Base-by-base conservation (phyloP, 2,329 filamentous ascomycete species). In the Colletotrichum shisoi region DNA sequence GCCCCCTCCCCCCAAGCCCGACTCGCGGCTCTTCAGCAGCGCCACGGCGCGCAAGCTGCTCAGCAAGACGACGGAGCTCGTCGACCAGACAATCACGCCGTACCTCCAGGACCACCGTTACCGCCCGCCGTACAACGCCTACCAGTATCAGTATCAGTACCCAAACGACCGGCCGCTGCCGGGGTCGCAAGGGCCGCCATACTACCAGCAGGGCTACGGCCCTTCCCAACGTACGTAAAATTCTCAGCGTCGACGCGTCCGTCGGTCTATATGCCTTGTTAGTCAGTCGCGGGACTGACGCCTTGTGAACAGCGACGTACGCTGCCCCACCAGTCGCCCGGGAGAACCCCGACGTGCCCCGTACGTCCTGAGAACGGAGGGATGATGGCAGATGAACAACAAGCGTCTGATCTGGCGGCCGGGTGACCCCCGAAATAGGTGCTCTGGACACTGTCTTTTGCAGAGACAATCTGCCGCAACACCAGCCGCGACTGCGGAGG, bases 41-140 rank as follows among this genome's bases (percentile, higher is more conserved):
- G 73, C 72, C 40, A 76, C 76, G 19, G 77, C 76, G 1, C 73
- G 75, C 63, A 77, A 75, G 61, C 78, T 76, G 73, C 57, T 79
- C 13, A 75, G 73, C 57, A 79, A 76, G 71, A 78, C 77, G 31
- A 74, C 74, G 27, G 73, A 76, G 52, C 74, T 73, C 13, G 68
- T 79, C 24, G 77, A 79, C 68, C 76, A 71, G 53, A 76, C 72
- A 27, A 65, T 72, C 19, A 62, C 67, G 44, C 71, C 72, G 1
- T 68, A 70, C 44, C 63, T 72, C 39, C 63, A 63, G 45, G 62
- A 68, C 39, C 49, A 61, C 42, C 62, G 63, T 17, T 63, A 69
- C 67, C 63, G 62, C 52, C 69, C 66, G 40, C 57, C 42, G 12
- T 62, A 70, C 37, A 44, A 54, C 53, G 53, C 49, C 34, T 49